A percentile compares a stretch with the other conserved stretches of the same genome.
Conservation (phyloP, 1,284 basidiomycete genomes). For the Sporisorium exsertum region DNA sequence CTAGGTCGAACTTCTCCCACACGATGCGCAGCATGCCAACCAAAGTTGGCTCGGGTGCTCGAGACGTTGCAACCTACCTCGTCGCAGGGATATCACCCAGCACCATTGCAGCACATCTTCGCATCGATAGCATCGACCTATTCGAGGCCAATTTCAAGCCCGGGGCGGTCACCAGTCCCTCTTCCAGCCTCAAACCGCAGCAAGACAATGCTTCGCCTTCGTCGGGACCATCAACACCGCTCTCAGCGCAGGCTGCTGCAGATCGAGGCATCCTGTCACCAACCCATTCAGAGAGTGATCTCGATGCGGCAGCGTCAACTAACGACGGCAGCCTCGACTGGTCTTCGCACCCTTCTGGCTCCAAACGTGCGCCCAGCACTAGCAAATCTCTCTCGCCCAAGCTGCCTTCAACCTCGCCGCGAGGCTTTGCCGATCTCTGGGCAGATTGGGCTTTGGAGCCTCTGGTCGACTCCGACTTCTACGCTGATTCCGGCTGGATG, state of each 20-base stretch:
- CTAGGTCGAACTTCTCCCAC: slow-evolving; percentile 22
- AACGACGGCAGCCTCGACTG: slow-evolving; percentile 32
- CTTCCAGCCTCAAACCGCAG: background rate
- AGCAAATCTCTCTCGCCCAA: slow-evolving; percentile 35
- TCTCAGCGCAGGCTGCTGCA: background rate
- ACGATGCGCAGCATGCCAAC: slow-evolving; percentile 47
- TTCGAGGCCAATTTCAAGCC: slow-evolving; percentile 53
- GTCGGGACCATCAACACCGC: slow-evolving; percentile 10
- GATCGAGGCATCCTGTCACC: slow-evolving; percentile 18
- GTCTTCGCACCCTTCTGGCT: slow-evolving; percentile 15
- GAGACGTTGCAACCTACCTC: slow-evolving; percentile 51
- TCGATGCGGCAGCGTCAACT: slow-evolving; percentile 1
- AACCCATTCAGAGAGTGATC: slow-evolving; percentile 23
- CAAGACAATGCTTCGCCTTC: slow-evolving; percentile 7
- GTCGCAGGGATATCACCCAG: slow-evolving; percentile 56
- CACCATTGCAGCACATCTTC: slow-evolving; percentile 31
- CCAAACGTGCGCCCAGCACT: slow-evolving; percentile 32
- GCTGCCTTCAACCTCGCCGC: slow-evolving; percentile 31
- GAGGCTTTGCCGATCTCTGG: slow-evolving; percentile 59
- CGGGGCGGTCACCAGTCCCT: background rate
- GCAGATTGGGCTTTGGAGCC: slow-evolving; percentile 62
- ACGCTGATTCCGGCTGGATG: slow-evolving; percentile 56
- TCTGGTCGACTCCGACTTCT: slow-evolving; percentile 46
- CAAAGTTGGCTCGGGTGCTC: slow-evolving; percentile 48
- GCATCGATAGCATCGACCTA: slow-evolving; percentile 50